A percentile compares a stretch with the other conserved stretches of the same genome.
Evolutionary conservation across 2,329 filamentous ascomycete species (phyloP).

Genomic region (Penicillium sclerotigenum): DNA sequence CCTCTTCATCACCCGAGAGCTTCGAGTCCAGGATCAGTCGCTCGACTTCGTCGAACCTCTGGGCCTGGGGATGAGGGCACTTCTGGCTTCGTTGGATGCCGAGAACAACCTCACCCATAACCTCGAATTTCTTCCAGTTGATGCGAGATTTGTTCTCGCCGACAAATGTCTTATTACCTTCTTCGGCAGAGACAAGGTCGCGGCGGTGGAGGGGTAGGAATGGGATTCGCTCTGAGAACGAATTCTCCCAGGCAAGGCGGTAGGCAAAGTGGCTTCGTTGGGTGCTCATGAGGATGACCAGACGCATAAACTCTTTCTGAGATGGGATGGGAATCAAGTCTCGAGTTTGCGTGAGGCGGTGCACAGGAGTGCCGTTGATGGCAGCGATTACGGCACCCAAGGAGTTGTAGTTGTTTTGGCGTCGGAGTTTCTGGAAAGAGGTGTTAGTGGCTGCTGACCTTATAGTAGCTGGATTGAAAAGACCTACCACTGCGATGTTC

Average conservation of each 20-base stretch:
- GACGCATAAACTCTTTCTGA: slow-evolving; percentile 79
- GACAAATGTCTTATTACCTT: slow-evolving; percentile 87
- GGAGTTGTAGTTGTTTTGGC: slow-evolving; percentile 95
- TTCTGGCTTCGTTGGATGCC: slow-evolving; percentile 90
- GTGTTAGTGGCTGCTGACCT: slow-evolving; percentile 8
- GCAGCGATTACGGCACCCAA: slow-evolving; percentile 91
- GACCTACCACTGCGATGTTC: slow-evolving; percentile 64
- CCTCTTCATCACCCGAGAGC: slow-evolving; percentile 83
- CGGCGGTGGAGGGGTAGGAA: slow-evolving; percentile 87
- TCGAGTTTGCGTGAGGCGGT: slow-evolving; percentile 76
- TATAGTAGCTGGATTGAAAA: not conserved
- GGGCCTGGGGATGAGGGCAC: slow-evolving; percentile 70
- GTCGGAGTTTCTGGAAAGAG: slow-evolving; percentile 64
- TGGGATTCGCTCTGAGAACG: slow-evolving; percentile 81
- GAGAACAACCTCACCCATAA: slow-evolving; percentile 86
- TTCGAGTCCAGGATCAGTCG: slow-evolving; percentile 77
- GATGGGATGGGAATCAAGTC: slow-evolving; percentile 68
- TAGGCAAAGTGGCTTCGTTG: slow-evolving; percentile 93
- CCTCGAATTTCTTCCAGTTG: slow-evolving; percentile 98
- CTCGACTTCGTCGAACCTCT: slow-evolving; percentile 65
- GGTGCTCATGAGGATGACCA: slow-evolving; percentile 89
- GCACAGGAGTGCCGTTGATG: slow-evolving; percentile 81
- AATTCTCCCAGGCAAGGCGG: slow-evolving; percentile 96
- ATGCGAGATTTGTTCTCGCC: slow-evolving; percentile 70
- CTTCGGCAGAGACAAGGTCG: slow-evolving; percentile 86